phyloP scores from a whole-genome alignment of 2,329 filamentous ascomycete genomes.

The Phaeophleospora eucalypticola region DNA sequence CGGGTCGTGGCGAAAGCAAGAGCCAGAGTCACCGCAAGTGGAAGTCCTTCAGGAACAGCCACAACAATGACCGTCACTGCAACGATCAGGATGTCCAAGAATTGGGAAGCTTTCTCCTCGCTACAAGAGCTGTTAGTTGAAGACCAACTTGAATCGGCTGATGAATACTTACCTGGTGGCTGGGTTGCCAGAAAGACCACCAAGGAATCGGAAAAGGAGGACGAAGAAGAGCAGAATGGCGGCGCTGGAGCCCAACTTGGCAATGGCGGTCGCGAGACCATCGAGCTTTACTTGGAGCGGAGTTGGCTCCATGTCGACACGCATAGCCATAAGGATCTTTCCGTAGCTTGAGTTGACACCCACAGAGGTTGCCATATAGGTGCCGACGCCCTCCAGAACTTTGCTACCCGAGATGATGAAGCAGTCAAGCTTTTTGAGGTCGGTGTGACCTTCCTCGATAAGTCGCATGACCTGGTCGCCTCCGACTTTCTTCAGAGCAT shows the following conservation, averaged over 20 bases:
- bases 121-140: not conserved
- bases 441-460: conserved; percentile 58
- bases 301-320: conserved; percentile 72
- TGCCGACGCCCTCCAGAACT: conserved; percentile 70
- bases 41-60: conserved; percentile 62
- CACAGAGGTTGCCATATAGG: conserved; percentile 71
- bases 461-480: conserved; percentile 61
- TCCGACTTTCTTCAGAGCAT: conserved; percentile 62
- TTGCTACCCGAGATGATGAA: conserved; percentile 86
- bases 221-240: conserved; percentile 78
- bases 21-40: conserved; percentile 64
- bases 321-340: conserved; percentile 72
- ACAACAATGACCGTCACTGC: conserved; percentile 65
- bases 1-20: conserved; percentile 64
- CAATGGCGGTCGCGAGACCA: conserved; percentile 73
- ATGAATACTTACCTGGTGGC: conserved; percentile 51
- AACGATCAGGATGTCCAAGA: conserved; percentile 60
- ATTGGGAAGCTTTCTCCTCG: conserved; percentile 68
- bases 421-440: conserved; percentile 66
- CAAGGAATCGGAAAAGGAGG: conserved; percentile 79
- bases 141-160: too few species aligned
- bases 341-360: conserved; percentile 72
- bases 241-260: conserved; percentile 69
- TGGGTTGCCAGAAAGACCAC: conserved; percentile 54
- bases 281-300: conserved; percentile 76